Base-by-base conservation (phyloP, 306 rosid species). In the Spatholobus suberectus region DNA sequence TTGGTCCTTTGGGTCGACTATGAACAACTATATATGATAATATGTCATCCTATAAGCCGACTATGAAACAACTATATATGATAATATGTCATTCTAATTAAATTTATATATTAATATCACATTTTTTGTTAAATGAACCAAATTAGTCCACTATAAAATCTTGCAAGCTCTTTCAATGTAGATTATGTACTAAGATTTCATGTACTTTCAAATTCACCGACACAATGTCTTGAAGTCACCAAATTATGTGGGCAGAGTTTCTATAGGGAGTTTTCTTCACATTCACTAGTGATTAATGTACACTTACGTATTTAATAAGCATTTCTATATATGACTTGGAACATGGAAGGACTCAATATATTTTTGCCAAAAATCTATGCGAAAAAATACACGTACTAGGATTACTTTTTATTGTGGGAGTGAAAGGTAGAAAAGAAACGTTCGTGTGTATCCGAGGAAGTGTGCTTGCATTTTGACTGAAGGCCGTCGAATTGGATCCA, bases 401-500 rank as follows among this genome's bases (percentile, higher is more conserved):
- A 15, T 29, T 44, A 26, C 75, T 43, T 57, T 38, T 17, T 8
- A 38, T 34, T 1, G 24, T 46, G 78, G 61, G 17, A 15, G 23
- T 35, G 29, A 75, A 66, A 68, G 18, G 35, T 14, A 59, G 12
- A 55, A 20, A 66, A 23, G 34, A 62, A 81, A 46, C 13, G 13
- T 73, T 74, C 34, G n/a, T 63, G 68, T 73, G 38, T 43, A 35
- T 66, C 21, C 5, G 21, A 29, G 40, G 70, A 11, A 14, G 43
- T 24, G 40, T 58, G 27, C 21, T 47, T 63, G 38, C 44, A 12
- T 63, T 63, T 62, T 62, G 26, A n/a, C 70, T 32, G 11, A 66
- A 63, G 49, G 41, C 29, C 52, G 69, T 78, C 78, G 81, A 58
- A 32, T 18, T 41, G 37, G 71, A 86, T 65, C 54, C 49, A 78